phyloP scores from a whole-genome alignment of 1,284 basidiomycete genomes.

The Calocybe gambosa region DNA sequence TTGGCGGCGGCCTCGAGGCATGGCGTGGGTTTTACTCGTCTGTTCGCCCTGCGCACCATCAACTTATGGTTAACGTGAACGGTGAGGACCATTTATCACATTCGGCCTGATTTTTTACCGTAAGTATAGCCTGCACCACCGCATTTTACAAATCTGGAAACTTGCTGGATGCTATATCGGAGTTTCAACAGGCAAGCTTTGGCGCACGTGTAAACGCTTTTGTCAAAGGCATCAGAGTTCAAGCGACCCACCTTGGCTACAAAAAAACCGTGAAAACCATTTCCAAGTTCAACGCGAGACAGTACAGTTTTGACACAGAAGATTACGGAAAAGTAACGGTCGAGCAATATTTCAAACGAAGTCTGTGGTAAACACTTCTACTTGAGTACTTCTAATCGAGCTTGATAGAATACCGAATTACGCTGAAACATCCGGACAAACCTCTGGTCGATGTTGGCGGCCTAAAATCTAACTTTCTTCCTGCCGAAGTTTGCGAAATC shows the following conservation, averaged over 20 bases:
- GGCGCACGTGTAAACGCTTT: slow-evolving; percentile 47
- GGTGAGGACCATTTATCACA: slow-evolving; percentile 23
- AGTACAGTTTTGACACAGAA: slow-evolving; percentile 49
- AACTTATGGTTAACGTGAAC: slow-evolving; percentile 77
- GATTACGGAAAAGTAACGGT: slow-evolving; percentile 49
- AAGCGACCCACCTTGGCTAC: slow-evolving; percentile 51
- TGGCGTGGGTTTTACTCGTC: slow-evolving; percentile 73
- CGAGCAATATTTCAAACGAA: slow-evolving; percentile 54
- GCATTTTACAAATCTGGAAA: slow-evolving; percentile 68
- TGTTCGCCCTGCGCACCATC: slow-evolving; percentile 63
- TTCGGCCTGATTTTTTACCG: slow-evolving; percentile 1
- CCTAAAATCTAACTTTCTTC: slow-evolving; percentile 47
- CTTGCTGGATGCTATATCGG: slow-evolving; percentile 48
- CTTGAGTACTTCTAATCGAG: slow-evolving; percentile 5
- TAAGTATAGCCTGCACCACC: slow-evolving; percentile 53
- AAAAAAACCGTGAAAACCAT: slow-evolving; percentile 56
- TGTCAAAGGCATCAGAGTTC: slow-evolving; percentile 52
- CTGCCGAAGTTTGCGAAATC: slow-evolving; percentile 67
- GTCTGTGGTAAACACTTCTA: slow-evolving; percentile 32
- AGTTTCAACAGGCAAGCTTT: slow-evolving; percentile 46
- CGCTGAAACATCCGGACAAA: slow-evolving; percentile 42
- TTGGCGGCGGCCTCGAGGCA: slow-evolving; percentile 63
- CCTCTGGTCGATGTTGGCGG: slow-evolving; percentile 61
- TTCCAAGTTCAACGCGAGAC: slow-evolving; percentile 38
- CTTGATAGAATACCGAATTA: slow-evolving; percentile 49